A percentile compares a stretch with the other conserved stretches of the same genome.
phyloP scores from a whole-genome alignment of 352 stramenopile genomes.

The Nothophytophthora sp. region DNA sequence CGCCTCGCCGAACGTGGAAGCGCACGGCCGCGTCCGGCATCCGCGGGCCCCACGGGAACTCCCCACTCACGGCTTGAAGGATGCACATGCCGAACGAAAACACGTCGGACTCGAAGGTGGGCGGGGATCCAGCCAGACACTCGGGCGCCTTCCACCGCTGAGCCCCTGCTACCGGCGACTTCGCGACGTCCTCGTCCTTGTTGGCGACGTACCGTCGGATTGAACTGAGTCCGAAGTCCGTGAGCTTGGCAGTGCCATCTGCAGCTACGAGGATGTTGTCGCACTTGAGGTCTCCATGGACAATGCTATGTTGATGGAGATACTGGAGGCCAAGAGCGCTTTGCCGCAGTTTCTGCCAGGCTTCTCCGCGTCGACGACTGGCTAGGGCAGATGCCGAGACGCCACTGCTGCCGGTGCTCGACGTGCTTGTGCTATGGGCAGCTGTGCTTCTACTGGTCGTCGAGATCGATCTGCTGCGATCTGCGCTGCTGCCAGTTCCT shows the following conservation, averaged over 20 bases:
- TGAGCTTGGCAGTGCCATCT: conserved; percentile 29
- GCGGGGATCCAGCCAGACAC: conserved; percentile 12
- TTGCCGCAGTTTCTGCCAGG: conserved; percentile 28
- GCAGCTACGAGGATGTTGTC: conserved; percentile 39
- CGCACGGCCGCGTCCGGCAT: conserved; percentile 32
- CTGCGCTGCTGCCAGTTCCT: background rate
- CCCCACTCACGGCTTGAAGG: conserved; percentile 25
- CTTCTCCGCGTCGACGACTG: conserved; percentile 19
- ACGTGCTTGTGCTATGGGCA: conserved; percentile 16
- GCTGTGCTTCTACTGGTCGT: conserved; percentile 10
- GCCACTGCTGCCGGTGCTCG: conserved; percentile 3
- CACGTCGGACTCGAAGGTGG: conserved; percentile 33
- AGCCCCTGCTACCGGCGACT: conserved; percentile 14
- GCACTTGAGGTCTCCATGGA: conserved; percentile 41
- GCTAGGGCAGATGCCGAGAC: conserved; percentile 6
- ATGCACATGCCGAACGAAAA: conserved; percentile 43
- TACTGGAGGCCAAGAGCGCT: conserved; percentile 28
- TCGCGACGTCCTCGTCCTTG: conserved; percentile 1
- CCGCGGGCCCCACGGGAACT: conserved; percentile 23
- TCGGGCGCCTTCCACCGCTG: conserved; percentile 32
- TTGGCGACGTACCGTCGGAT: conserved; percentile 17
- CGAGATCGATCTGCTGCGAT: conserved; percentile 6
- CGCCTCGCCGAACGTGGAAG: conserved; percentile 27
- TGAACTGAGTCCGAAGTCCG: conserved; percentile 34
- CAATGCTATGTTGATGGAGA: conserved; percentile 34